Evolutionary conservation across 768 basidiomycete genomes (phyloP), one percentile per base, ranked within the genome.

Genomic region (Nidularia pulvinata): DNA sequence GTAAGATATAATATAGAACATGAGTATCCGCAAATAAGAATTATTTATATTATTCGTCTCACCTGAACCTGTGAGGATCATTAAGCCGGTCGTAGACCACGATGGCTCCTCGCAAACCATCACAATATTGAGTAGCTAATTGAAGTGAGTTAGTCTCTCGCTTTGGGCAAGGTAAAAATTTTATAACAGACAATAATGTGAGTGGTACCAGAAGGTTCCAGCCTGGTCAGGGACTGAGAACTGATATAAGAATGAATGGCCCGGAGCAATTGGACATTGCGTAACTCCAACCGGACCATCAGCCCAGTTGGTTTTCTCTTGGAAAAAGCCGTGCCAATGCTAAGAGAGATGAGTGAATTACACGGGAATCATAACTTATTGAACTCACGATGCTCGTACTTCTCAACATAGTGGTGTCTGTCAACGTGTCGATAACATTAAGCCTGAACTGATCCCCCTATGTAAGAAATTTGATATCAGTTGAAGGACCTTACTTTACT

Each of bases 101-200:
- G 35, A 82, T 36, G 2, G 75, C 68, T 0, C 81, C 82, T 43
- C 82, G 64, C 25, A 84, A 68, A 0, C 82, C 82, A 51, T 84
- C 82, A 49, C 83, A 84, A 53, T 83, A 83, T 63, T 84, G 82
- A 1, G 74, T 73, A 5, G 71, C 72, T 66, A 59, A 59, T 33
- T 9, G 43, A 3, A 43, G 25, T 30, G 25, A 16, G 48, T 65
- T 58, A 58, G 42, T 36, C 35, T 62, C 22, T 45, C 7, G 53
- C 25, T 30, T 30, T 30, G 25, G 25, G 14, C 7, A 66, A 13
- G 30, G 25, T 47, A 16, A 22, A 14, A 19, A n/a, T n/a, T n/a
- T n/a, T n/a, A 19, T 30, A 30, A 30, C 25, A 30, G 25, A 71
- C 69, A 66, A 62, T 76, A 59, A 55, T 69, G 66, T 11, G 62